A percentile compares a stretch with the other conserved stretches of the same genome.
These are phyloP conservation scores for Pythium biforme DNA, from an alignment of 352 stramenopile species.

Conservation along the genomic window DNA sequence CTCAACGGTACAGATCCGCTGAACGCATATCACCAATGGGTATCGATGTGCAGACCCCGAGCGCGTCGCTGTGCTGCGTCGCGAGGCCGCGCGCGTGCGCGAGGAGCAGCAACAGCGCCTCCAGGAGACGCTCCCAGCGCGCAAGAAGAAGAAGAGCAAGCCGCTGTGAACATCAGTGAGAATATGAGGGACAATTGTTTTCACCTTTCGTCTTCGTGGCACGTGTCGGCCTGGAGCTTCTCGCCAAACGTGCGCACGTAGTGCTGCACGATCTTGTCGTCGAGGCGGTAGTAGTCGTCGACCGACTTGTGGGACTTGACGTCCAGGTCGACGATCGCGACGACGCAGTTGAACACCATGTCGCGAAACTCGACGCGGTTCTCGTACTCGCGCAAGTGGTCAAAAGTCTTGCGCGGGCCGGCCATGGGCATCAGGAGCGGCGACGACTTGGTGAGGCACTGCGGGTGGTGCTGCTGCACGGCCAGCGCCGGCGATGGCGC, in stretches of 20 bases:
- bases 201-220: slow-evolving; percentile 22
- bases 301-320: slow-evolving; percentile 88
- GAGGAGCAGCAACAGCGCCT: slow-evolving; percentile 50
- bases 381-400: slow-evolving; percentile 70
- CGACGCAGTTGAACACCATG: slow-evolving; percentile 73
- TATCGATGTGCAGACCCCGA: slow-evolving; percentile 37
- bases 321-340: slow-evolving; percentile 85
- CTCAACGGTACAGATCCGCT: no score
- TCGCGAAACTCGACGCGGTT: slow-evolving; percentile 59
- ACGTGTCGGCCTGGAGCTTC: slow-evolving; percentile 21
- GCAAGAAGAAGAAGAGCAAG: slow-evolving; percentile 5
- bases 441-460: slow-evolving; percentile 15
- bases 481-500: background rate
- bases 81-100: slow-evolving; percentile 57
- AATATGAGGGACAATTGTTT: background rate
- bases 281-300: slow-evolving; percentile 74
- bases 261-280: slow-evolving; percentile 76
- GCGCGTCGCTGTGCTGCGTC: slow-evolving; percentile 51
- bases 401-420: slow-evolving; percentile 35
- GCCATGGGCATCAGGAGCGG: background rate
- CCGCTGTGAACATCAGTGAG: background rate
- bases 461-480: slow-evolving; percentile 10
- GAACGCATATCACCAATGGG: background rate
- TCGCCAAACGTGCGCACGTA: slow-evolving; percentile 45
- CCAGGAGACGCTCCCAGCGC: slow-evolving; percentile 26